Evolutionary conservation across 306 rosid species (phyloP), one percentile per base, ranked within the genome.

Genomic region (Calophaca sinica): DNA sequence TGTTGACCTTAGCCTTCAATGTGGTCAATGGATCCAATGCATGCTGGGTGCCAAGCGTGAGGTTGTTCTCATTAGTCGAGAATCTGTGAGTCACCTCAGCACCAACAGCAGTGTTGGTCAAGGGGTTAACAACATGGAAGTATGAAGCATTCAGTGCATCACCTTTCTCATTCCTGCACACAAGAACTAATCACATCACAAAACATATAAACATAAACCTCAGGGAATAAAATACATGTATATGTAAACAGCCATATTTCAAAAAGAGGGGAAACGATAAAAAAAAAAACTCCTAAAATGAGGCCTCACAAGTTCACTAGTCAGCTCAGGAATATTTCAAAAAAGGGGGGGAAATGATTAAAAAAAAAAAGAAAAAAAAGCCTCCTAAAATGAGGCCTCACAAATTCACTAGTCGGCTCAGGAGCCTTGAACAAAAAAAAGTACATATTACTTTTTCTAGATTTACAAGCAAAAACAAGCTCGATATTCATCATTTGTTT

Each of bases 21-120:
- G 90, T 76, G 82, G 98, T 94, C 89, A 94, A 84, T 35, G 91
- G 89, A 69, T 94, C 98, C 70, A 91, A 79, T 13, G 97, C 87
- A 59, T 93, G 98, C 73, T 89, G 97, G 73, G 89, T 79, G 6
- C 98, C 98, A 62, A 89, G 68, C 0, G 94, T 93, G 72, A 91
- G 72, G 57, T 91, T 91, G 72, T 86, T 93, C 91, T 85, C 90
- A 44, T 83, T 84, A 54, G 86, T 85, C 36, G 98, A 78, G 80
- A 93, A 86, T 63, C 88, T 86, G 61, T 88, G 97, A 68, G 90
- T 79, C 39, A 84, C 79, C 62, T 84, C 87, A 66, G 84, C 84
- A 45, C 84, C 87, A 38, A 84, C 79, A 52, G 84, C 84, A n/a
- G 84, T 84, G 72, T 6, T 71, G 76, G 84, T 66, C 79, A 84